Evolutionary conservation across 768 basidiomycete species (phyloP), one percentile per base, ranked within the genome.

Genomic region (Tricholoma saponaceum): DNA sequence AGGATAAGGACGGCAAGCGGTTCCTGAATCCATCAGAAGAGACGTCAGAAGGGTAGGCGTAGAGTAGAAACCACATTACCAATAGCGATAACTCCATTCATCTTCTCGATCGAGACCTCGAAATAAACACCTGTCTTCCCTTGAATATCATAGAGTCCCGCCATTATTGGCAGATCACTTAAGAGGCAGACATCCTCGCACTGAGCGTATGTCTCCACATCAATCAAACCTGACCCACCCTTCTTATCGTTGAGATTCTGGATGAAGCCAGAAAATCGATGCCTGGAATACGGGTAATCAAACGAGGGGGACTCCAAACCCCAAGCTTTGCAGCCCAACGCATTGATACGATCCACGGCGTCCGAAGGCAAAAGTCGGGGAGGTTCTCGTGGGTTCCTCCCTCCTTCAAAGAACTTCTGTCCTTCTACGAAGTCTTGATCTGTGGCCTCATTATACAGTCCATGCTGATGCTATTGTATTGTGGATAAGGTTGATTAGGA

Each of bases 1-100:
- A 0, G 86, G 87, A 61, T 87, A 87, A 3, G 87, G 86, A 16
- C 74, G 74, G 63, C 85, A 87, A 10, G 84, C 74, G 1, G 83
- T 86, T 7, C 87, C 86, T 87, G 41, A 1, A 8, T n/a, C 37
- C 37, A 14, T 8, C 18, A 10, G 7, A 22, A 30, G 2, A 18
- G 2, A 9, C 2, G 52, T 52, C 49, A 59, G 9, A 8, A 9
- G 30, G 7, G 12, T 25, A 25, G 12, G 20, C 16, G 16, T n/a
- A 23, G 64, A 18, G 22, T n/a, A 8, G 14, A n/a, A 46, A 9
- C 13, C 14, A 18, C 8, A 16, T 44, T 50, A 85, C 86, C 87
- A 50, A 89, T 67, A 1, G 86, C 83, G 43, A 89, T 73, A 50
- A 83, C 69, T 4, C 85, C 83, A 26, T 80, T 73, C 86, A 86